phyloP scores from a whole-genome alignment of 805 yeast species.

The Schwanniomyces vanrijiae region DNA sequence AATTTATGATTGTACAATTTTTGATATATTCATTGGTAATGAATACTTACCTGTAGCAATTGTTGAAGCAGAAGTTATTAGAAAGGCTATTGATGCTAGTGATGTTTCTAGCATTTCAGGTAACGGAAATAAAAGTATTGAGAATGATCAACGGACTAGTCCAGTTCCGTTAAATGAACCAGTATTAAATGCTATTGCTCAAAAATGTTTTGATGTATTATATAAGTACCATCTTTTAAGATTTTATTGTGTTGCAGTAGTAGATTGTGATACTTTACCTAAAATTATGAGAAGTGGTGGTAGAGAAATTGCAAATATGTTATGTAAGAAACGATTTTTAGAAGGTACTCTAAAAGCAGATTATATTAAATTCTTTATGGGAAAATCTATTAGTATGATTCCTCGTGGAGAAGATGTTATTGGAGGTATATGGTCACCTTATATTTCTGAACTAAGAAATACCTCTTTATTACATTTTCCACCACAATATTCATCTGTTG shows the following conservation, averaged over 20 bases:
- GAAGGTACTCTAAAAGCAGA: conserved; percentile 79
- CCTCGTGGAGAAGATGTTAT: conserved; percentile 73
- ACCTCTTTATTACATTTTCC: conserved; percentile 63
- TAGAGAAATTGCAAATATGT: conserved; percentile 88
- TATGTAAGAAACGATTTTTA: conserved; percentile 71
- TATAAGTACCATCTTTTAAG: conserved; percentile 64
- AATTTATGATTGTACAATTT: conserved; percentile 87
- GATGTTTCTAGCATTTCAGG: conserved; percentile 9
- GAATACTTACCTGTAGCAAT: conserved; percentile 85
- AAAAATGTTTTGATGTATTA: conserved; percentile 42
- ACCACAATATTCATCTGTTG: conserved; percentile 79
- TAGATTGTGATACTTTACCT: conserved; percentile 80
- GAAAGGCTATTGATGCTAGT: conserved; percentile 31
- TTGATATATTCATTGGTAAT: conserved; percentile 75
- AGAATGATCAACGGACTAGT: conserved; percentile 22
- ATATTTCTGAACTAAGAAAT: conserved; percentile 65
- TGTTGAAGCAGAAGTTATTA: conserved; percentile 63
- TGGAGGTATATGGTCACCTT: conserved; percentile 86
- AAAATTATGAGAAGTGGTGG: conserved; percentile 83
- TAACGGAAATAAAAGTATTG: conserved; percentile 16
- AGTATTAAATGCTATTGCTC: conserved; percentile 42
- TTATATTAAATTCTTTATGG: conserved; percentile 76
- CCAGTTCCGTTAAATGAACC: conserved; percentile 45
- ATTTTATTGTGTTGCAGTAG: conserved; percentile 77
- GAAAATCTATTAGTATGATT: conserved; percentile 60